Conservation (phyloP, 768 basidiomycete genomes). For the Hemileccinum impolitum region DNA sequence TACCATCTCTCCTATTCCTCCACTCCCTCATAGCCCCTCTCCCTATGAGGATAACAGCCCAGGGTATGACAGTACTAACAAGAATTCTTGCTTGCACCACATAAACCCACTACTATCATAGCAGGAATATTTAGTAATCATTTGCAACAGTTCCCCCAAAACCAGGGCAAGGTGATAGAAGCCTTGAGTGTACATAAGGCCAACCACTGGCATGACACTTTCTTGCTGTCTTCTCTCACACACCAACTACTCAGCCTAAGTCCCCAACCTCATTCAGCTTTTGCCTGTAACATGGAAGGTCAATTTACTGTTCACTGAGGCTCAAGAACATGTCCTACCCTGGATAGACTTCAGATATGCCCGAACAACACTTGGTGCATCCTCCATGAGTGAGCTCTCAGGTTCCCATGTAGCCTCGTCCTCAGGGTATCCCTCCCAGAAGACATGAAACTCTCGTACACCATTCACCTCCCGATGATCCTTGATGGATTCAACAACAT, state of each 20-base stretch:
- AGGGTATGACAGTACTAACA: too few species aligned
- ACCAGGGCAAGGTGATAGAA: too few species aligned
- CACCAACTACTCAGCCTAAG: background rate
- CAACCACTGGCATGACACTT: too few species aligned
- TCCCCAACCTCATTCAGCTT: background rate
- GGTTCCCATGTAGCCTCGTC: slow-evolving; percentile 60
- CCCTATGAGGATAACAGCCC: too few species aligned
- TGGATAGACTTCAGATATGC: slow-evolving; percentile 34
- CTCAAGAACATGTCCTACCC: slow-evolving; percentile 6
- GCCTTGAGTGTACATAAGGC: too few species aligned
- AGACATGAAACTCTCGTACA: slow-evolving; percentile 43
- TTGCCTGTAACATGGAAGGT: slow-evolving; percentile 1
- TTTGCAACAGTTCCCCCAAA: too few species aligned
- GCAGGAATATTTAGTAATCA: too few species aligned
- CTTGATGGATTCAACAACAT: slow-evolving; percentile 38
- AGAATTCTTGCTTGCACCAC: too few species aligned
- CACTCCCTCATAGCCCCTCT: too few species aligned
- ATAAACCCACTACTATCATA: too few species aligned
- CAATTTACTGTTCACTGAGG: background rate
- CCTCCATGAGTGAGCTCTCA: slow-evolving; percentile 41
- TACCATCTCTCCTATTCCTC: too few species aligned
- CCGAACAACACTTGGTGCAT: slow-evolving; percentile 44
- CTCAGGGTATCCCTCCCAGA: slow-evolving; percentile 54
- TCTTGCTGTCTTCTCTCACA: background rate
- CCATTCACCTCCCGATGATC: slow-evolving; percentile 36